Base-by-base conservation (phyloP, 2,329 filamentous ascomycete species). In the Diplodia sapinea region DNA sequence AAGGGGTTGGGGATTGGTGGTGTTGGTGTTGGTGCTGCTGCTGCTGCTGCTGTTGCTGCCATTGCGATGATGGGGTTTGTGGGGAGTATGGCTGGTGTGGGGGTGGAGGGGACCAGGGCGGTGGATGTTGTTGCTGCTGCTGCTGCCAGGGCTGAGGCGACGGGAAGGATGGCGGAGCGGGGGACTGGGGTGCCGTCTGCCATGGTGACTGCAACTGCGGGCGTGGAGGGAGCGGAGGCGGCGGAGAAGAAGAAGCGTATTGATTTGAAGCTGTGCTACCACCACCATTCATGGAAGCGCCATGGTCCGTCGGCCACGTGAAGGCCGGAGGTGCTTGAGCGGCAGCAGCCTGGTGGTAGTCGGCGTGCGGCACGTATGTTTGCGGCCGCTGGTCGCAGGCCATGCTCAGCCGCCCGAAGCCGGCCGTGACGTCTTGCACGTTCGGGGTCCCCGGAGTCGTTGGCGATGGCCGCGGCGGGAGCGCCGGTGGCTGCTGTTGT, bases 311-410 rank as follows among this genome's bases (percentile, higher is more conserved):
- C 7, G 43, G 57, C 43, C 40, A 62, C 1, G 43, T 49, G 26
- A n/a, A 36, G 9, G 15, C 26, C 9, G 51, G 54, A 11, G 31
- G 13, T 2, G 57, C 23, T 26, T 26, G 23, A 26, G 23, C 23
- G 23, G 23, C 36, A 23, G n/a, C 20, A 13, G 57, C 57, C 29
- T 62, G 57, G 57, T 51, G 43, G 31, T 62, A 62, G 11, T 62
- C 43, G 11, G 57, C 57, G 36, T 62, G 57, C 3, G 57, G 57
- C 7, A 51, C 23, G 12, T 62, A 62, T 4, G 26, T 23, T 17
- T 29, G 36, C 56, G 57, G 26, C 8, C 29, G 29, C n/a, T 8
- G 29, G 38, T 47, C 43, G 36, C 51, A 31, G 8, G 43, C 23
- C 23, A 26, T 62, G 29, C 26, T 62, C 8, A 62, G 57, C 26